These are phyloP conservation scores for Gracilaria gracilis DNA, from an alignment of 23 red algal genomes.

Conservation along the genomic window DNA sequence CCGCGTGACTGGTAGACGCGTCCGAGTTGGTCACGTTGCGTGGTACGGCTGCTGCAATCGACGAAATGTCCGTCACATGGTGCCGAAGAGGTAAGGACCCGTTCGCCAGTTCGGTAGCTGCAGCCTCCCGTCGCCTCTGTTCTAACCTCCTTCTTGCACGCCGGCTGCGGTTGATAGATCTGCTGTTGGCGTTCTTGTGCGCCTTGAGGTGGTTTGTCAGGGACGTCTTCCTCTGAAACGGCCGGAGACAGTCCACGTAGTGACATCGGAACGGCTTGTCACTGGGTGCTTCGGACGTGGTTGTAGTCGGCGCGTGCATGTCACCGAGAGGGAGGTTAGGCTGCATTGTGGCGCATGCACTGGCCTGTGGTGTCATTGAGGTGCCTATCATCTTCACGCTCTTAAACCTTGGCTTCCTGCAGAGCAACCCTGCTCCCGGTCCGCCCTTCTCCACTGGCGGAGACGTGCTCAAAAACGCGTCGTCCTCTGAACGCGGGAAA, in stretches of 20 bases:
- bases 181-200: conserved; percentile 30
- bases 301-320: neutral
- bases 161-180: conserved; percentile 3
- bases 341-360: neutral
- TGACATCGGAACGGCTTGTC: conserved; percentile 46
- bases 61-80: neutral
- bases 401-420: neutral
- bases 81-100: neutral
- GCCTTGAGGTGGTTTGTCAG: conserved; percentile 73
- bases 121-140: neutral
- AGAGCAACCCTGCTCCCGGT: neutral
- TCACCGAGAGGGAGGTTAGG: neutral
- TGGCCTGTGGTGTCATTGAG: neutral
- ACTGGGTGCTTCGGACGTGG: neutral
- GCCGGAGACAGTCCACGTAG: conserved; percentile 41
- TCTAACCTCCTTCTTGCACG: neutral
- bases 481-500: neutral
- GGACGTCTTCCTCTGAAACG: conserved; percentile 38
- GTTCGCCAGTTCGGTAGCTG: neutral
- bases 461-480: neutral
- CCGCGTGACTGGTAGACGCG: neutral
- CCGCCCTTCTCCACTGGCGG: neutral
- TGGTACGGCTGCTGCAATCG: neutral
- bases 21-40: neutral
- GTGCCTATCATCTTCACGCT: neutral